Conservation (phyloP, 441 rosid species). For the Euphorbia corollata region DNA sequence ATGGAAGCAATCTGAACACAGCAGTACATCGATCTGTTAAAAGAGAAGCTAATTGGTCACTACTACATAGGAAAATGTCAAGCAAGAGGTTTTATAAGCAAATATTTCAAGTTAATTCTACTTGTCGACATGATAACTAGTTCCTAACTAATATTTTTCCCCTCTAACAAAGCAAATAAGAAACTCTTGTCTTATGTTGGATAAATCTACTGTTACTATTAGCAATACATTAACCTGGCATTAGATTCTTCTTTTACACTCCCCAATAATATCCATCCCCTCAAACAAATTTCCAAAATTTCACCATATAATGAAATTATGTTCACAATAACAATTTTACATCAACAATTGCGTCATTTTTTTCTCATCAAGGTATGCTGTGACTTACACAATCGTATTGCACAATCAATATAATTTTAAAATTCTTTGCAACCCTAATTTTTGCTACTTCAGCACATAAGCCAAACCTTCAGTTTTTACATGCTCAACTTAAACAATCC, state of each 20-base stretch:
- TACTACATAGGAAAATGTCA: conserved; percentile 5
- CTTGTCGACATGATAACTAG: not conserved
- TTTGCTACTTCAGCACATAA: not conserved
- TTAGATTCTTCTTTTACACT: too few relatives aligned
- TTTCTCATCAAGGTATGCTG: too few relatives aligned
- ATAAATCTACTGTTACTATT: too few relatives aligned
- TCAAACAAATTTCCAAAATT: too few relatives aligned
- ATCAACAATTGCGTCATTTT: too few relatives aligned
- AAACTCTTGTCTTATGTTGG: not conserved
- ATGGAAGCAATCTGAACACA: conserved; percentile 74
- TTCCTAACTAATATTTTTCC: not conserved
- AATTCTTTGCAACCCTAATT: not conserved
- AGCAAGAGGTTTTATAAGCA: conserved; percentile 4
- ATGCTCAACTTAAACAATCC: not conserved
- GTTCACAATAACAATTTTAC: too few relatives aligned
- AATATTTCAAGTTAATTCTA: not conserved
- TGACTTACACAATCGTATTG: too few relatives aligned
- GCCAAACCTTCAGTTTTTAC: not conserved
- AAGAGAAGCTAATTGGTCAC: conserved; percentile 21
- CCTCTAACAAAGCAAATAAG: not conserved
- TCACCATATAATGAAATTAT: too few relatives aligned
- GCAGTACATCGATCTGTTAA: conserved; percentile 62
- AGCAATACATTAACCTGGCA: too few relatives aligned
- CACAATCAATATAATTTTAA: not conserved
- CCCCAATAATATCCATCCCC: too few relatives aligned